Conservation (phyloP, 73 alveolate species). For the Halteria grandinella region DNA sequence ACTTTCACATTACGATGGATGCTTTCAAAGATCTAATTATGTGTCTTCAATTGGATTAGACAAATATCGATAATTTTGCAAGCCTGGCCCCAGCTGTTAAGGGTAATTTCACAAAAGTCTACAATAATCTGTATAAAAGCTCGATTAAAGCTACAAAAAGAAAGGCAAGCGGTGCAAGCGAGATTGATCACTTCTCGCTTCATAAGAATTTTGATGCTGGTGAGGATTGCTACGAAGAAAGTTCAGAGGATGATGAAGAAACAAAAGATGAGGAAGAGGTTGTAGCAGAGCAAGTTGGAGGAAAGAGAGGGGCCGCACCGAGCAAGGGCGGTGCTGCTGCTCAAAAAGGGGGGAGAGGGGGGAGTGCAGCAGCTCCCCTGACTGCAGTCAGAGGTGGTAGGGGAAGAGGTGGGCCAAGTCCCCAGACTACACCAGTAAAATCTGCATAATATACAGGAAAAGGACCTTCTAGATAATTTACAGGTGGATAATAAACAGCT, state of each 20-base stretch:
- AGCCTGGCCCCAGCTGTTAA: constrained; percentile 5
- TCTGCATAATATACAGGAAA: too few species aligned
- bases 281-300: constrained; percentile 10
- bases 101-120: constrained; percentile 13
- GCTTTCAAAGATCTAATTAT: constrained; percentile 77
- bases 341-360: too few species aligned
- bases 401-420: too few species aligned
- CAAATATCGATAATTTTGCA: constrained; percentile 8
- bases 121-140: constrained; percentile 12
- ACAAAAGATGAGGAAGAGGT: neutral
- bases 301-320: neutral
- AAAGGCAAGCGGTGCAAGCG: neutral
- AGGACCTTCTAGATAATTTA: too few species aligned
- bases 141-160: constrained; percentile 14
- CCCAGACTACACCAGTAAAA: too few species aligned
- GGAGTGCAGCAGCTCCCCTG: too few species aligned
- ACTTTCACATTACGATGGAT: constrained; percentile 71
- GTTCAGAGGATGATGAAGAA: constrained; percentile 14
- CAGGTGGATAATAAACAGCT: too few species aligned
- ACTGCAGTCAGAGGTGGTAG: too few species aligned
- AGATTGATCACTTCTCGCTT: neutral
- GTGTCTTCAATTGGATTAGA: constrained; percentile 53
- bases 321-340: too few species aligned
- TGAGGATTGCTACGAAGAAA: constrained; percentile 21
- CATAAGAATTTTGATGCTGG: neutral